Base-by-base conservation (phyloP, 352 stramenopile species). In the Blastocystis sp. region DNA sequence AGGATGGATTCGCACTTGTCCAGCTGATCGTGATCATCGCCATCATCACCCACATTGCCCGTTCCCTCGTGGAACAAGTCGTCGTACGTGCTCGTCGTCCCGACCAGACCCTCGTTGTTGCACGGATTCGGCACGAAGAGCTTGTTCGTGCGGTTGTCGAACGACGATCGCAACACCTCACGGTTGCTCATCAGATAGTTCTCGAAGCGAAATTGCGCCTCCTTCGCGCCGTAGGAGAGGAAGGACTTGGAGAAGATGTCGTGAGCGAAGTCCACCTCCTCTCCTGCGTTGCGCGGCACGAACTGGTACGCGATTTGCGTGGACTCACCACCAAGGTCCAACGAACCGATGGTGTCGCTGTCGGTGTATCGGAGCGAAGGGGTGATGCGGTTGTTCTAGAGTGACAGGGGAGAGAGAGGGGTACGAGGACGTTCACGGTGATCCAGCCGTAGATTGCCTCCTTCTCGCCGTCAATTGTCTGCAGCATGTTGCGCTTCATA, bases 361-460 rank as follows among this genome's bases (percentile, higher is more conserved):
- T 13, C 24, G 31, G 63, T 77, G 55, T 80, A 80, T 31, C 39
- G 31, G 16, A 89, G 26, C 2, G 79, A 89, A 0, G 79, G 79
- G 13, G 79, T 89, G 41, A 89, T 89, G 21, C 79, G 79, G 0
- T 33, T 35, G 31, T 89, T 89, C 74, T 82, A 35, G 10, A 19
- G 26, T 3, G 19, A 26, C 39, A 39, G 26, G 4, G 6, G 12
- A 35, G 13, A 21, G 69, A 55, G 69, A 61, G 16, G 2, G 29
- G 31, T 82, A 82, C 74, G 3, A 89, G 79, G 31, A 89, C 67
- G 37, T 89, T 89, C 24, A 89, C 79, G 0, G 79, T 89, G 45
- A 89, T 74, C 79, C 79, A 89, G 21, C 79, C 79, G 41, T 89
- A 89, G 12, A 89, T 12, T 6, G 79, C 79, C 51, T 89, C 79